Conservation (phyloP, 2,329 filamentous ascomycete species). For the Fusarium haematococcum region DNA sequence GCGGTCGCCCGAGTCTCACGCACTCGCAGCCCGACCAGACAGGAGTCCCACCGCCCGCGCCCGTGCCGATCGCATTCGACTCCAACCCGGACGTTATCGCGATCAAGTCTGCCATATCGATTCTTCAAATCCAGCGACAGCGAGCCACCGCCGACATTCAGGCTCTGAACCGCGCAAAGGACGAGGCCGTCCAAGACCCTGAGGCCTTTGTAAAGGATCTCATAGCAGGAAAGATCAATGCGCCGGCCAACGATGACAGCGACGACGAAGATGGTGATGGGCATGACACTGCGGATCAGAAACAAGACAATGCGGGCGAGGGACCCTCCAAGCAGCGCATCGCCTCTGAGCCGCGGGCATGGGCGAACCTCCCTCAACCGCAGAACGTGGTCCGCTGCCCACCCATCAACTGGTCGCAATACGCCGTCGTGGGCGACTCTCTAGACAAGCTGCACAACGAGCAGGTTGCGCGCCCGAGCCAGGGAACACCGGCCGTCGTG, state of each 20-base stretch:
- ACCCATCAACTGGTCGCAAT: slow-evolving; percentile 94
- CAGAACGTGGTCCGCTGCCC: slow-evolving; percentile 89
- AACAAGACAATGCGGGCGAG: slow-evolving; percentile 35
- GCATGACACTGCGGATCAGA: slow-evolving; percentile 46
- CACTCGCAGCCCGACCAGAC: slow-evolving; percentile 59
- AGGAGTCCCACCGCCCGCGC: slow-evolving; percentile 59
- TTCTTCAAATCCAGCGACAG: slow-evolving; percentile 86
- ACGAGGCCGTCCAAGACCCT: slow-evolving; percentile 77
- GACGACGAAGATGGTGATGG: slow-evolving; percentile 48
- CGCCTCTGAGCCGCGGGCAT: slow-evolving; percentile 52
- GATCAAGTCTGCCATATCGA: slow-evolving; percentile 84
- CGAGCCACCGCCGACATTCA: slow-evolving; percentile 82
- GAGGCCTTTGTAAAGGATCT: slow-evolving; percentile 78
- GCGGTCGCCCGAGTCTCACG: slow-evolving; percentile 54
- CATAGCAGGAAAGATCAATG: slow-evolving; percentile 67
- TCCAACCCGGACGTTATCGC: slow-evolving; percentile 89
- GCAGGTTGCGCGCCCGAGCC: slow-evolving; percentile 74
- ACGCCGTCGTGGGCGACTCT: slow-evolving; percentile 83
- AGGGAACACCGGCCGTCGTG: slow-evolving; percentile 62
- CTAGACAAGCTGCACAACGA: slow-evolving; percentile 88
- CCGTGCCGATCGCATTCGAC: slow-evolving; percentile 67
- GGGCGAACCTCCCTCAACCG: slow-evolving; percentile 76
- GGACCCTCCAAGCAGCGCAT: slow-evolving; percentile 39
- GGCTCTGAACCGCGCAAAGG: slow-evolving; percentile 75
- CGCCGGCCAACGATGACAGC: slow-evolving; percentile 42